A percentile compares a stretch with the other conserved stretches of the same genome.
These are phyloP conservation scores for Saturnispora gosingensis DNA, from an alignment of 805 yeast species.

Conservation along the genomic window DNA sequence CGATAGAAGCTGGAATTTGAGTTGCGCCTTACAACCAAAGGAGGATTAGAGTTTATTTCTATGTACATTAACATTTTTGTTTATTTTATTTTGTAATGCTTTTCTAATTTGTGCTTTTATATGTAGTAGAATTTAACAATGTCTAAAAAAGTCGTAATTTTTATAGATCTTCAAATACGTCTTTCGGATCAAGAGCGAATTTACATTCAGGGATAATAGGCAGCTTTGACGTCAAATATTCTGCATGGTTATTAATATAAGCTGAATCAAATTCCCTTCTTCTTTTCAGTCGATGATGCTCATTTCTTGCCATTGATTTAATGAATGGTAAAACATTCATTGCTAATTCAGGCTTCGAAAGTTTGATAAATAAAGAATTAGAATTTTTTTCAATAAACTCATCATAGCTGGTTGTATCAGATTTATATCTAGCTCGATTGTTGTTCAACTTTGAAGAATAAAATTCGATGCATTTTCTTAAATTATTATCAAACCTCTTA, in stretches of 20 bases:
- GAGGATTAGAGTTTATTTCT: background rate
- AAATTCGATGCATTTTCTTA: slow-evolving; percentile 16
- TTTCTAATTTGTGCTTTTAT: background rate
- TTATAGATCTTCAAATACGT: slow-evolving; percentile 5
- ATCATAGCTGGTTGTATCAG: slow-evolving; percentile 11
- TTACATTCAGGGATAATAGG: slow-evolving; percentile 5
- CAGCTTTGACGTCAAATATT: background rate
- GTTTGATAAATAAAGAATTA: slow-evolving; percentile 16
- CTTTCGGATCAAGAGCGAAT: slow-evolving; percentile 9
- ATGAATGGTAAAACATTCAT: slow-evolving; percentile 22
- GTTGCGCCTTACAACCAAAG: slow-evolving; percentile 47
- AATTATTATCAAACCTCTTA: background rate
- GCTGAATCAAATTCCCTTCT: background rate
- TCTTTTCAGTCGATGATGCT: slow-evolving; percentile 12
- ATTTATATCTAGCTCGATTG: slow-evolving; percentile 21
- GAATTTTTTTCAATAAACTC: slow-evolving; percentile 19
- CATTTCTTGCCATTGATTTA: slow-evolving; percentile 23
- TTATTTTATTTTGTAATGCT: background rate
- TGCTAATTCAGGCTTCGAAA: slow-evolving; percentile 11
- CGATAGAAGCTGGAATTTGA: slow-evolving; percentile 66
- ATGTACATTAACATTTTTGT: background rate
- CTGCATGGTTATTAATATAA: background rate
- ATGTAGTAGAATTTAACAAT: background rate
- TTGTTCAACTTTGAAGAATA: slow-evolving; percentile 21
- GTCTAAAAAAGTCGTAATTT: background rate